Percentiles rank a stretch among this genome's conserved stretches.
Evolutionary conservation across 2,329 filamentous ascomycete species (phyloP).

Genomic region (Emydomyces testavorans): DNA sequence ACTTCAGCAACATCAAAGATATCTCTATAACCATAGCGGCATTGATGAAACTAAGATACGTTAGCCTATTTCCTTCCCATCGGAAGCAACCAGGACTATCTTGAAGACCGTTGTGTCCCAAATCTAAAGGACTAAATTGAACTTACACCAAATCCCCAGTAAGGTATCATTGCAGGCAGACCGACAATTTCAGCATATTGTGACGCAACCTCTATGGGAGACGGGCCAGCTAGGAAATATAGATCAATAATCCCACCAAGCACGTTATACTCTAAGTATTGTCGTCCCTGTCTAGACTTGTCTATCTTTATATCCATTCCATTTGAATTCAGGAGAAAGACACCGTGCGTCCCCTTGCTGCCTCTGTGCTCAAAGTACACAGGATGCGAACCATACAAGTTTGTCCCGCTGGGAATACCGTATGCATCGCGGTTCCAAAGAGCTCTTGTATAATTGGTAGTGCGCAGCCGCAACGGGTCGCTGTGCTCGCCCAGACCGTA

Average conservation of each 20-base stretch:
- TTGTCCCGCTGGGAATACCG: conserved; percentile 45
- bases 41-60: conserved; percentile 38
- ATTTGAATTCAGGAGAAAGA: conserved; percentile 55
- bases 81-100: neutral
- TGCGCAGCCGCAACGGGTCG: conserved; percentile 53
- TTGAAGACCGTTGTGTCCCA: too few species aligned
- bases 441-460: conserved; percentile 52
- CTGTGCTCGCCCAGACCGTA: conserved; percentile 65
- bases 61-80: neutral
- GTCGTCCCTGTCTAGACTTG: conserved; percentile 41
- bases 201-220: conserved; percentile 41
- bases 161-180: conserved; percentile 46
- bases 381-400: conserved; percentile 57
- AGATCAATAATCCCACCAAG: conserved; percentile 62
- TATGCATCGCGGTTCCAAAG: conserved; percentile 55
- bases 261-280: conserved; percentile 64
- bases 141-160: conserved; percentile 47
- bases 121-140: neutral
- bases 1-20: conserved; percentile 26
- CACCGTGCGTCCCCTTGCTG: conserved; percentile 44
- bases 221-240: conserved; percentile 48
- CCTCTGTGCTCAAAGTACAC: conserved; percentile 56
- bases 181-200: conserved; percentile 46
- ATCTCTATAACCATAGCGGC: conserved; percentile 48
- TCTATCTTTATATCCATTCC: conserved; percentile 62